Evolutionary conservation across 2,329 filamentous ascomycete species (phyloP).

Genomic region (Stylonectria norvegica): DNA sequence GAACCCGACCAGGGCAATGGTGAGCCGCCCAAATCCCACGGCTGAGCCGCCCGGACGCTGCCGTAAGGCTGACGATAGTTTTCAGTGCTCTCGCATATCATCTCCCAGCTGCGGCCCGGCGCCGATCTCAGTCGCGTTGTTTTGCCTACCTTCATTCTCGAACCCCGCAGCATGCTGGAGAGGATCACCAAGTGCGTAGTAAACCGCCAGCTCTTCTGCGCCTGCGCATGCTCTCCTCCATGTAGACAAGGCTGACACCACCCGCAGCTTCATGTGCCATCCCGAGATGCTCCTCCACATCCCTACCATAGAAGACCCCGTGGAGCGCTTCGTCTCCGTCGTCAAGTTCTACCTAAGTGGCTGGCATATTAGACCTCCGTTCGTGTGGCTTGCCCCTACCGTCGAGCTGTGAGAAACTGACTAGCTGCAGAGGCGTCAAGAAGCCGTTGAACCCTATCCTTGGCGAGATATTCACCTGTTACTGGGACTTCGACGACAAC

Average conservation of each 20-base stretch:
- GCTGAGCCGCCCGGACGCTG: no score
- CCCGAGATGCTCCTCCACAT: conserved; percentile 92
- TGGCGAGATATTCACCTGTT: conserved; percentile 90
- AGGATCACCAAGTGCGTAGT: conserved; percentile 87
- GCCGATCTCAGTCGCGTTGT: conserved; percentile 93
- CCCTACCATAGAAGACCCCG: conserved; percentile 80
- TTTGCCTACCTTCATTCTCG: conserved; percentile 94
- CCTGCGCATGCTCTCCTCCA: no score
- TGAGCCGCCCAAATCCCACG: conserved; percentile 48
- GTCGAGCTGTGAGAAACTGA: conserved; percentile 19
- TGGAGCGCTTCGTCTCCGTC: conserved; percentile 86
- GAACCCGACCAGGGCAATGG: conserved; percentile 93
- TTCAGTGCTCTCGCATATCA: conserved; percentile 90
- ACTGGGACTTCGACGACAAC: conserved; percentile 85
- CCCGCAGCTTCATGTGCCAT: conserved; percentile 92
- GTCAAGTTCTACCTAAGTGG: conserved; percentile 98
- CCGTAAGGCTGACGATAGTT: no score
- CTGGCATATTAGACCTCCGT: conserved; percentile 98
- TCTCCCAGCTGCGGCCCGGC: conserved; percentile 91
- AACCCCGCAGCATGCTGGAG: conserved; percentile 96
- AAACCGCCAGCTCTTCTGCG: conserved; percentile 4
- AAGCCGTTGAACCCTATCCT: conserved; percentile 96
- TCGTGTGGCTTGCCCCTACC: conserved; percentile 38
- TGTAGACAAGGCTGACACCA: conserved; percentile 11
- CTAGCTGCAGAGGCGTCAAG: conserved; percentile 70